Base-by-base conservation (phyloP, 2,329 filamentous ascomycete genomes). In the Cladophialophora psammophila region DNA sequence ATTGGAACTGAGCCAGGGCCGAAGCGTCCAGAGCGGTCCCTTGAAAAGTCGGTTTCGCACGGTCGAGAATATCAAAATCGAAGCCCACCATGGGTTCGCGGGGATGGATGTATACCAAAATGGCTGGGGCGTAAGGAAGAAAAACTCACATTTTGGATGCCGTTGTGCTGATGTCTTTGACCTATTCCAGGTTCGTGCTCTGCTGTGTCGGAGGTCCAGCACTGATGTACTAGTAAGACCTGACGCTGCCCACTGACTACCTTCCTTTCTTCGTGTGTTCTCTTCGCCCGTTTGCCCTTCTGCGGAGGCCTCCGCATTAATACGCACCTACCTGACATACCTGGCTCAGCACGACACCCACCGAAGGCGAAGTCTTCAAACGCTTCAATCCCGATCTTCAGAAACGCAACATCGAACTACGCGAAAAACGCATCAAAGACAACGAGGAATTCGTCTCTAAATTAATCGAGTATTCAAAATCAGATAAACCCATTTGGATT, bases 301-400 rank as follows among this genome's bases (percentile, higher is more conserved):
- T 50, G 45, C 45, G 12, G 4, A 10, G 13, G 8, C 8, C 10
- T 5, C 15, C 45, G 5, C n/a, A 8, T 34, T 10, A 15, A 10
- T 31, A 12, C 36, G 54, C 34, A 61, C 50, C 26, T 35, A 38
- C 13, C 34, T 38, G 52, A 18, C 45, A 31, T 5, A 12, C 34
- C 26, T 48, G 56, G 13, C 36, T 42, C 45, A 68, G 66, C 50
- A 71, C 82, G 64, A 79, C 80, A 34, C 95, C 95, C 1, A 90
- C 91, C 12, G 93, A 97, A 74, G 95, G 97, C 79, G 93, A 98
- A 81, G 86, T 99, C 50, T 93, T 96, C 84, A 85, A 87, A 82
- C 88, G 86, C 79, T 98, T 98, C 82, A 98, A 94, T 79, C 94
- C 94, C 0, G 95, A 98, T 38, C 86, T 99, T n/a, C 91, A 95